phyloP scores from a whole-genome alignment of 2,329 filamentous ascomycete species.

The Blastomyces parvus region DNA sequence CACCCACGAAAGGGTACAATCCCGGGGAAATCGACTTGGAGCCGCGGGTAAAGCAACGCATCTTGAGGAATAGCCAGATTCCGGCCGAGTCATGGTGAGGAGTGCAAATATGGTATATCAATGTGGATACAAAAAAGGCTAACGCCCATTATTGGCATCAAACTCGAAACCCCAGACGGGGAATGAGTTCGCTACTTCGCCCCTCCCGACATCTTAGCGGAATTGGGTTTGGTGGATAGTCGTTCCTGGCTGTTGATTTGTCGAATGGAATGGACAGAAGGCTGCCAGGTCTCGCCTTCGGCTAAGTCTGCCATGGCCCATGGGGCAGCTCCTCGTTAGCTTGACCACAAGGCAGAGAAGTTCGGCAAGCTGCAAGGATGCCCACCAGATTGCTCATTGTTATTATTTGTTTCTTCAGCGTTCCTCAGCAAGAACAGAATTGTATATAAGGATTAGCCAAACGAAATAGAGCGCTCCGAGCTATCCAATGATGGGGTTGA shows the following conservation, averaged over 20 bases:
- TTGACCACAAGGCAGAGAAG: not conserved
- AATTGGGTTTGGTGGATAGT: not conserved
- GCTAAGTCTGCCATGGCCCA: not conserved
- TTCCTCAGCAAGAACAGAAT: too few relatives aligned
- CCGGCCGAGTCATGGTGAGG: not conserved
- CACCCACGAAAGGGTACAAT: not conserved
- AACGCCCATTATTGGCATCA: not conserved
- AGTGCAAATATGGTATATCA: not conserved
- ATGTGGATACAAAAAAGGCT: not conserved
- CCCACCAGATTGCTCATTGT: too few relatives aligned
- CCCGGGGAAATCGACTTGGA: not conserved
- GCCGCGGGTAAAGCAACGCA: not conserved
- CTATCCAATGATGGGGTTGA: too few relatives aligned
- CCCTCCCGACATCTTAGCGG: not conserved
- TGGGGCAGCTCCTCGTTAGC: not conserved
- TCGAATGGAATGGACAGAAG: not conserved
- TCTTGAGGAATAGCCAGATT: not conserved
- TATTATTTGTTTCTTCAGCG: not conserved
- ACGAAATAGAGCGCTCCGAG: too few relatives aligned
- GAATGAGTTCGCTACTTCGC: not conserved
- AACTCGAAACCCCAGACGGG: not conserved
- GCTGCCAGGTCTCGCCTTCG: not conserved
- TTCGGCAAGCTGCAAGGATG: not conserved
- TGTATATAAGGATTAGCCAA: too few relatives aligned
- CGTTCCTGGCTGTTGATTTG: not conserved